A percentile compares a stretch with the other conserved stretches of the same genome.
phyloP scores from a whole-genome alignment of 805 yeast species.

The Torulaspora microellipsoides region DNA sequence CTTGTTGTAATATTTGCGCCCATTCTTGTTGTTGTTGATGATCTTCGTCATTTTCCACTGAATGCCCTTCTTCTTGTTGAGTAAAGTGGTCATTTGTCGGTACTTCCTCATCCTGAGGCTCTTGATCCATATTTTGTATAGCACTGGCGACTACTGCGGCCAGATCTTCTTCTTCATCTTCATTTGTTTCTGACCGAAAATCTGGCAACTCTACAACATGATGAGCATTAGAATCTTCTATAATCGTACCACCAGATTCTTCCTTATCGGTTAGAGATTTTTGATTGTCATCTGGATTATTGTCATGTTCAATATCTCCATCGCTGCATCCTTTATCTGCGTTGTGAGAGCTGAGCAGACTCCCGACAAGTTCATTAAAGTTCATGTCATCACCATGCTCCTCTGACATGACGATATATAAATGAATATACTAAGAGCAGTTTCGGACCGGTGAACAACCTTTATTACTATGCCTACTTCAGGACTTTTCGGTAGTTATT shows the following conservation, averaged over 20 bases:
- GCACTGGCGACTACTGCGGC: conserved; percentile 41
- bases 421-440: no score
- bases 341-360: conserved; percentile 27
- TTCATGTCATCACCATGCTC: conserved; percentile 31
- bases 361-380: conserved; percentile 33
- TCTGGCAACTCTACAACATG: conserved; percentile 17
- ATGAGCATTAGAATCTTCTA: conserved; percentile 11
- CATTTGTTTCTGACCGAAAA: conserved; percentile 28
- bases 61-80: background rate
- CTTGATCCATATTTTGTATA: conserved; percentile 27
- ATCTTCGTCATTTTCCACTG: conserved; percentile 7
- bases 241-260: background rate
- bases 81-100: conserved; percentile 3
- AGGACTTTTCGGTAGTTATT: no score
- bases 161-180: conserved; percentile 30
- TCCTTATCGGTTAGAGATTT: conserved; percentile 3
- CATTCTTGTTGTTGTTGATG: conserved; percentile 26
- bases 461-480: no score
- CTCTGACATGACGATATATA: conserved; percentile 16
- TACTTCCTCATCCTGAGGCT: conserved; percentile 2
- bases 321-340: conserved; percentile 7
- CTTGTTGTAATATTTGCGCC: conserved; percentile 32
- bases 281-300: conserved; percentile 1
- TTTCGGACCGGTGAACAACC: no score
- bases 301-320: conserved; percentile 1